Evolutionary conservation across 2,329 filamentous ascomycete genomes (phyloP).

Genomic region (Cadophora malorum): DNA sequence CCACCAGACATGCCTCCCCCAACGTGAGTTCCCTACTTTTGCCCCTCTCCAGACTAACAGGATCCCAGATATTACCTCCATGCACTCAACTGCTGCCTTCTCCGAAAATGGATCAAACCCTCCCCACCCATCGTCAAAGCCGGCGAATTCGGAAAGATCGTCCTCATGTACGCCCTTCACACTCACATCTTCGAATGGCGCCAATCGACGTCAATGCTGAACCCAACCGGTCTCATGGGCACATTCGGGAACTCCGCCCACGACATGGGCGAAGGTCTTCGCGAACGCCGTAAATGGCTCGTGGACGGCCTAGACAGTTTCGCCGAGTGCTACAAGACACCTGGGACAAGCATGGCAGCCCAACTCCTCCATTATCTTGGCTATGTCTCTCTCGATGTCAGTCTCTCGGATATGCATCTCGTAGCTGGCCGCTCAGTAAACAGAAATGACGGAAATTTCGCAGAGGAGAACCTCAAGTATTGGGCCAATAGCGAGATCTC

Average conservation of each 20-base stretch:
- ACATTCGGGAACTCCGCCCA: conserved; percentile 37
- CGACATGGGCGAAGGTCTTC: conserved; percentile 39
- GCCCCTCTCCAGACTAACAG: not conserved
- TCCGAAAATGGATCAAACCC: conserved; percentile 42
- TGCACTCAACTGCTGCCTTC: conserved; percentile 40
- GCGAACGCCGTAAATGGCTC: conserved; percentile 38
- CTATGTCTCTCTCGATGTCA: conserved; percentile 40
- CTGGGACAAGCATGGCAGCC: conserved; percentile 27
- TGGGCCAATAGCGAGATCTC: conserved; percentile 42
- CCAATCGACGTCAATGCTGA: conserved; percentile 40
- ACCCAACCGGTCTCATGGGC: conserved; percentile 41
- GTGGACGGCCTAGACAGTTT: conserved; percentile 40
- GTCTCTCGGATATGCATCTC: conserved; percentile 42
- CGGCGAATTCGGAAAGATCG: conserved; percentile 39
- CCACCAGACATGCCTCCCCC: conserved; percentile 34
- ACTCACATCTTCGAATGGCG: conserved; percentile 44
- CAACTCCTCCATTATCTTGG: conserved; percentile 38
- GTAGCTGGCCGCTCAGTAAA: conserved; percentile 40
- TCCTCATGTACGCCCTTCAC: conserved; percentile 42
- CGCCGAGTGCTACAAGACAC: conserved; percentile 37
- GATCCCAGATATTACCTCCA: conserved; percentile 38
- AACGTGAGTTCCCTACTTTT: conserved; percentile 25
- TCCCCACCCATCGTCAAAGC: conserved; percentile 37
- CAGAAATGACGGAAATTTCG: conserved; percentile 39
- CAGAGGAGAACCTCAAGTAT: conserved; percentile 41